Evolutionary conservation across 257 asterid genomes (phyloP).

Genomic region (Gynochthodes officinalis): DNA sequence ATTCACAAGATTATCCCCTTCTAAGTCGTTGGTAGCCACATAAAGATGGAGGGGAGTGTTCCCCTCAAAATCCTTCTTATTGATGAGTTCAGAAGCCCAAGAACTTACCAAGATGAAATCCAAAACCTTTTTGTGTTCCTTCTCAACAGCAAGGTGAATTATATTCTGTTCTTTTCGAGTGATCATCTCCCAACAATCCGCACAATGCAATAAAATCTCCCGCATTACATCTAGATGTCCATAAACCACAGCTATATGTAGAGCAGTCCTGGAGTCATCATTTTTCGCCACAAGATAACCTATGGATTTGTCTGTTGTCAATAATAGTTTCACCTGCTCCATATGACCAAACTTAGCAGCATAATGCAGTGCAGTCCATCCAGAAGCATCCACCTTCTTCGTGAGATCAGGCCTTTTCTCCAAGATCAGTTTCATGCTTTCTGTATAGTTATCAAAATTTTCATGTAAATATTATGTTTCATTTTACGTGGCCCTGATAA

Average conservation of each 20-base stretch:
- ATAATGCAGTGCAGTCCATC: slow-evolving; percentile 21
- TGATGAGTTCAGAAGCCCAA: not conserved
- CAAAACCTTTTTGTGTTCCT: not conserved
- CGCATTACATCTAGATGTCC: too few species aligned
- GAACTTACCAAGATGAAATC: not conserved
- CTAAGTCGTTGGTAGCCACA: not conserved
- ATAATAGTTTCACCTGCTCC: not conserved
- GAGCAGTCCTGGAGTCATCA: too few species aligned
- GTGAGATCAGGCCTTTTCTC: not conserved
- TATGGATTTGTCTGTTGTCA: not conserved
- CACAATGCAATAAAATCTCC: too few species aligned
- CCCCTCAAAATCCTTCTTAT: not conserved
- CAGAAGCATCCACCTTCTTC: slow-evolving; percentile 1
- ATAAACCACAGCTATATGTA: too few species aligned
- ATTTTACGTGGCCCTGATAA: not conserved
- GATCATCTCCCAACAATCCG: slow-evolving; percentile 15
- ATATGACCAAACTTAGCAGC: slow-evolving; percentile 2
- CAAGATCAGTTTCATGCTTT: not conserved
- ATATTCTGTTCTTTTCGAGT: not conserved
- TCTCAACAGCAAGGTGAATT: slow-evolving; percentile 5
- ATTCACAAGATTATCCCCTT: not conserved
- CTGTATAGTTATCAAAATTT: not conserved
- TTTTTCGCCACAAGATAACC: not conserved
- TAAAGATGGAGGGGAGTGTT: slow-evolving; percentile 4
- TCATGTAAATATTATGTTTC: not conserved